Evolutionary conservation across 805 yeast species (phyloP), one percentile per base, ranked within the genome.

Genomic region (Saccharomycopsis vini): DNA sequence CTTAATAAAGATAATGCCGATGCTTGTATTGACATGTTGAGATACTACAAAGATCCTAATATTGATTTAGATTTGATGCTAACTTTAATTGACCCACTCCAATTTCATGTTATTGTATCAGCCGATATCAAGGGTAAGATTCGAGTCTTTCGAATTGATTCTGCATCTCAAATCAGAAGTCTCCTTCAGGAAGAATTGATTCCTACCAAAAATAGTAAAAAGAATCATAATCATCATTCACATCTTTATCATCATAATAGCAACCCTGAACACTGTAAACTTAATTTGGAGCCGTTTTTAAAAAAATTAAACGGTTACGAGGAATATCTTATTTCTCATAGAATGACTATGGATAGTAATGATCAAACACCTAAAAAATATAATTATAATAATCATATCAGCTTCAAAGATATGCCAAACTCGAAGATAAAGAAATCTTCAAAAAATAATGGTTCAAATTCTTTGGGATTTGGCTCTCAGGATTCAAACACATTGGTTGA

Each of bases 141-240:
- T 24, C 62, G 92, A 36, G 82, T 88, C 0, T 84, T 83, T 58
- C 68, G 97, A 55, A 81, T 85, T 45, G 97, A 88, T 58, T 69
- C 81, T 43, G 81, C 92, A 0, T 67, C 73, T 41, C 53, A 56
- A 9, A 60, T 67, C 12, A 55, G 80, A 44, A 67, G 66, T 40
- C 47, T 54, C 3, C 52, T 68, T 1, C 50, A 65, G n/a, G 46
- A 42, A 5, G 53, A 56, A 26, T 47, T 48, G 28, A 43, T 42
- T 13, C 24, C 28, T 18, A 19, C 7, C 39, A 36, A 22, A 12
- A 15, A 29, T 6, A 5, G 5, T 16, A 28, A 30, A 18, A 31
- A 36, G 20, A 19, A 21, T 2, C 19, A 9, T 3, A 26, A 28
- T 32, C 33, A 37, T 16, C 28, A 29, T 16, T 28, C 16, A n/a